A percentile compares a stretch with the other conserved stretches of the same genome.
Conservation (phyloP, 129 eudicot species). For the Ambrosia trifida region DNA sequence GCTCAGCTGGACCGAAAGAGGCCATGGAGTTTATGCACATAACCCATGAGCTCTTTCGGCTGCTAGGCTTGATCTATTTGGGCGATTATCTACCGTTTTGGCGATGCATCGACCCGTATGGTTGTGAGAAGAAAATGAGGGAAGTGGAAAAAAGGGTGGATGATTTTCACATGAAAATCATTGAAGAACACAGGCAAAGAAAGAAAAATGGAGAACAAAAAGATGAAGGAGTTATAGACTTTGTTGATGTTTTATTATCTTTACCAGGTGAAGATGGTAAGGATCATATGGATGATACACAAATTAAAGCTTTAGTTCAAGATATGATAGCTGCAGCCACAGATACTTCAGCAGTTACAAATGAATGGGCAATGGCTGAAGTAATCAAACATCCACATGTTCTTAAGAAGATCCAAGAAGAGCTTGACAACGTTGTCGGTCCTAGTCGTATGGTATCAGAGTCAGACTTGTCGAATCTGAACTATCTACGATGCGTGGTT, state of each 20-base stretch:
- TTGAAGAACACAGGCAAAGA: constrained; percentile 69
- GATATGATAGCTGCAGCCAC: constrained; percentile 99
- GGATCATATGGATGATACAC: constrained; percentile 78
- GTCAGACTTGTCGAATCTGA: constrained; percentile 66
- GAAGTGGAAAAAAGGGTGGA: constrained; percentile 90
- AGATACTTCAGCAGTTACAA: constrained; percentile 92
- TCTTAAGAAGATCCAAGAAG: constrained; percentile 68
- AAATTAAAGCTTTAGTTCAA: constrained; percentile 94
- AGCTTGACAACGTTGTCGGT: constrained; percentile 80
- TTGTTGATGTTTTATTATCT: constrained; percentile 86
- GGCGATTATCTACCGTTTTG: constrained; percentile 93
- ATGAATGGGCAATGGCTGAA: constrained; percentile 94
- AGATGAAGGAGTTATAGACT: constrained; percentile 69
- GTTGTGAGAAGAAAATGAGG: constrained; percentile 94
- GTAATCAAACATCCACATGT: constrained; percentile 86
- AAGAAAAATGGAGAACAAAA: constrained; percentile 30
- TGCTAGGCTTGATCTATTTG: constrained; percentile 85
- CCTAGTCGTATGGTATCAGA: constrained; percentile 68
- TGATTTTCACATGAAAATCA: constrained; percentile 70
- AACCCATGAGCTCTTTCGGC: constrained; percentile 85
- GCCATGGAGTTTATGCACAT: constrained; percentile 92
- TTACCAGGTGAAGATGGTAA: constrained; percentile 90
- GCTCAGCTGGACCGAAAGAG: constrained; percentile 73
- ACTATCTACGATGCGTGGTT: constrained; percentile 77
- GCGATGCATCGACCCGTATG: constrained; percentile 93